phyloP scores from a whole-genome alignment of 2,329 filamentous ascomycete genomes.

The Neobulgaria alba region DNA sequence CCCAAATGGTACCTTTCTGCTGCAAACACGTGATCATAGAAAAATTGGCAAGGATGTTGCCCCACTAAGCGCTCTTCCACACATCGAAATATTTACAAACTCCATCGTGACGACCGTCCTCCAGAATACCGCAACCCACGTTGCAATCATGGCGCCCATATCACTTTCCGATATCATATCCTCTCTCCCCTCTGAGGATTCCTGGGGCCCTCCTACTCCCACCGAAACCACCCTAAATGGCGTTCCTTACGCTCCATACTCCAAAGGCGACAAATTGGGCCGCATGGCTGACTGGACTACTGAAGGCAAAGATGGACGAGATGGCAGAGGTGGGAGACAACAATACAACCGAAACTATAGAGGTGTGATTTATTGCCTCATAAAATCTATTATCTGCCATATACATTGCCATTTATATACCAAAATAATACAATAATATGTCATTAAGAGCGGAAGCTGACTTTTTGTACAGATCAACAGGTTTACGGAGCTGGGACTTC shows the following conservation, averaged over 20 bases:
- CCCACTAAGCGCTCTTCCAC: background rate
- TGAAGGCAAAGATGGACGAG: conserved; percentile 76
- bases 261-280: conserved; percentile 96
- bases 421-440: conserved; percentile 1
- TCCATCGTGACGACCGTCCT: background rate
- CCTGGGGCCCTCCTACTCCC: conserved; percentile 81
- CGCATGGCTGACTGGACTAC: conserved; percentile 98
- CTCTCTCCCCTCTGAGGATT: conserved; percentile 63
- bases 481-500: conserved; percentile 88
- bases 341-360: conserved; percentile 91
- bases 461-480: conserved; percentile 65
- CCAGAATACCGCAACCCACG: background rate
- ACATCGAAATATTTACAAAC: background rate
- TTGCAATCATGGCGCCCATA: conserved; percentile 39
- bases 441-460: conserved; percentile 4
- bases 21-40: background rate
- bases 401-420: conserved; percentile 7
- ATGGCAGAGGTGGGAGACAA: conserved; percentile 64
- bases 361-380: conserved; percentile 47
- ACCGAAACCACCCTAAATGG: conserved; percentile 85
- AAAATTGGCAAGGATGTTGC: background rate
- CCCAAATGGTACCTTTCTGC: no score
- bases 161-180: conserved; percentile 60
- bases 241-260: conserved; percentile 95
- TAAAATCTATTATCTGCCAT: conserved; percentile 8